Conservation (phyloP, 2,329 filamentous ascomycete species). For the Aspergillus quadrilineatus region DNA sequence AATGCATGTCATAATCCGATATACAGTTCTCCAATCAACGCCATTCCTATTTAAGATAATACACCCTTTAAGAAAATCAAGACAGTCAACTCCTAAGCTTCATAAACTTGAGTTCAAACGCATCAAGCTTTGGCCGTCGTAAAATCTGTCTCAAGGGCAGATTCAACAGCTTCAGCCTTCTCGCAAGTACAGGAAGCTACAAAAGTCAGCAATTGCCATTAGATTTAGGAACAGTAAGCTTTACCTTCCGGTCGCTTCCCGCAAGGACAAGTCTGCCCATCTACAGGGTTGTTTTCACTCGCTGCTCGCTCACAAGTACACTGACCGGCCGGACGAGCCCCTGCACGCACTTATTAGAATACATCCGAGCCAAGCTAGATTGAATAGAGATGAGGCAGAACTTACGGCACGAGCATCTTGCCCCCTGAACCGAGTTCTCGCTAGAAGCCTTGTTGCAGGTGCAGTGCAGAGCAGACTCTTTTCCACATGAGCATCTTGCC, state of each 20-base stretch:
- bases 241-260: slow-evolving; percentile 70
- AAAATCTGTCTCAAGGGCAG: slow-evolving; percentile 77
- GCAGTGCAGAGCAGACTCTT: slow-evolving; percentile 83
- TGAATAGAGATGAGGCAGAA: slow-evolving; percentile 18
- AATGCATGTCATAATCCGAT: background rate
- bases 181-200: slow-evolving; percentile 77
- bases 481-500: slow-evolving; percentile 80
- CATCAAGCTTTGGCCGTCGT: slow-evolving; percentile 64
- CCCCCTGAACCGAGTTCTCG: slow-evolving; percentile 72
- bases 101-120: background rate
- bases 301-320: slow-evolving; percentile 77
- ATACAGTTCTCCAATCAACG: slow-evolving; percentile 3
- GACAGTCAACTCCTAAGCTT: background rate
- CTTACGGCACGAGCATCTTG: slow-evolving; percentile 78
- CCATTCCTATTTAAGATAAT: slow-evolving; percentile 1
- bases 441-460: slow-evolving; percentile 71
- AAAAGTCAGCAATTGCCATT: slow-evolving; percentile 14
- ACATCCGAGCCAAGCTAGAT: background rate
- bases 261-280: slow-evolving; percentile 69
- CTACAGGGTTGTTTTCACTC: slow-evolving; percentile 64
- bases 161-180: slow-evolving; percentile 63
- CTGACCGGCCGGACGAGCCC: slow-evolving; percentile 70
- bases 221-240: slow-evolving; percentile 29
- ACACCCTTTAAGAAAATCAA: background rate
- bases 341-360: slow-evolving; percentile 34